Base-by-base conservation (phyloP, 371 early-diverging fungal genomes). In the Rhizopus arrhizus region DNA sequence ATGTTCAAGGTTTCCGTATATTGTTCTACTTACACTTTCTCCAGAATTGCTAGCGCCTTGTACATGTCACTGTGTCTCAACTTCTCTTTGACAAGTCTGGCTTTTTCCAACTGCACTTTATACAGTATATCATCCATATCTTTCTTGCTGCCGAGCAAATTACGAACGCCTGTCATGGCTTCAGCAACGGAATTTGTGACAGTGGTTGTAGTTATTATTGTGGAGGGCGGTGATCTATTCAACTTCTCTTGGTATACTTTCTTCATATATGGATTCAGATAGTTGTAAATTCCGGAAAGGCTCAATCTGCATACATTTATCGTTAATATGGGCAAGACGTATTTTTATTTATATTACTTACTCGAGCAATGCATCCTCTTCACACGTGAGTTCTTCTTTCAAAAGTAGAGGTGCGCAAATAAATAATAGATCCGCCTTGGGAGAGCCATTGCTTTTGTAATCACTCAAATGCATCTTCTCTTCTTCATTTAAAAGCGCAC, bases 11-110 rank as follows among this genome's bases (percentile, higher is more conserved):
- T 55, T 16, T 54, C 41, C 41, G 42, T 42, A 54, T 41, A 54
- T 42, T 54, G 54, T 31, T 54, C 31, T 54, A 41, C 41, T 33
- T 54, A 1, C 54, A 54, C 42, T 54, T 54, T 54, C 42, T 54
- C 42, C 54, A 54, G 54, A 54, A 54, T 42, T 42, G 54, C 54
- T 41, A 41, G 54, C 7, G 41, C 31, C 22, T 54, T 54, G 54
- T 54, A 54, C 54, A 42, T 54, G 54, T 54, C 54, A 31, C 54
- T 54, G 42, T 54, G 43, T 55, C 55, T 55, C 43, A 43, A 43
- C 32, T 55, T 55, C 33, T 55, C 55, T 55, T 43, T 55, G 55
- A 55, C 55, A 55, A 55, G 55, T 55, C 55, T 55, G 41, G 43
- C 43, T 55, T 55, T 55, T 43, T 43, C 55, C 43, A 43, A 55